These are phyloP conservation scores for Pichia cephalocereana DNA, from an alignment of 805 yeast genomes.

Conservation along the genomic window DNA sequence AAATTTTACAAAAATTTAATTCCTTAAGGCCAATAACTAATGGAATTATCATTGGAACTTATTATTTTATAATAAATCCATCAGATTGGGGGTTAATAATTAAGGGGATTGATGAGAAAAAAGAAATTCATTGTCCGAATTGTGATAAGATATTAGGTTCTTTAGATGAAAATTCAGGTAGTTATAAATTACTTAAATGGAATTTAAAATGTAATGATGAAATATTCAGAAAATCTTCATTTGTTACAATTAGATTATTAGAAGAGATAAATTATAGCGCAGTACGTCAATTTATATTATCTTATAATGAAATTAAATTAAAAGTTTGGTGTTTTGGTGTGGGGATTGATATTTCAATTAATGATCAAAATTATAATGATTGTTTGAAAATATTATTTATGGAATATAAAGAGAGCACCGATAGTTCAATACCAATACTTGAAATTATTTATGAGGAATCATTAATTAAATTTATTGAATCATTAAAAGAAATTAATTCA, in stretches of 20 bases:
- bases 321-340: conserved; percentile 45
- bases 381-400: conserved; percentile 39
- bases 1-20: conserved; percentile 27
- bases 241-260: conserved; percentile 30
- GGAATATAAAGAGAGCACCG: conserved; percentile 1
- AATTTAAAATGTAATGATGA: conserved; percentile 25
- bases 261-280: conserved; percentile 37
- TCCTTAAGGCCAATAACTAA: conserved; percentile 34
- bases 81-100: conserved; percentile 11
- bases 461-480: conserved; percentile 20
- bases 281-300: conserved; percentile 26
- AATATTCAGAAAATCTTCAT: conserved; percentile 28
- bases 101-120: neutral
- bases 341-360: conserved; percentile 21
- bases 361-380: conserved; percentile 9
- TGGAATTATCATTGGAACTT: conserved; percentile 45
- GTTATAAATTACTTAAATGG: conserved; percentile 49
- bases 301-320: conserved; percentile 7
- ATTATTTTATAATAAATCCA: conserved; percentile 39
- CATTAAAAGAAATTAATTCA: conserved; percentile 22
- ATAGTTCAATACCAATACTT: conserved; percentile 16
- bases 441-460: conserved; percentile 31
- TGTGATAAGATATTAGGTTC: conserved; percentile 30
- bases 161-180: conserved; percentile 23
- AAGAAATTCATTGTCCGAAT: conserved; percentile 23